phyloP scores from a whole-genome alignment of 768 basidiomycete genomes.

The Lactarius pseudohatsudake region DNA sequence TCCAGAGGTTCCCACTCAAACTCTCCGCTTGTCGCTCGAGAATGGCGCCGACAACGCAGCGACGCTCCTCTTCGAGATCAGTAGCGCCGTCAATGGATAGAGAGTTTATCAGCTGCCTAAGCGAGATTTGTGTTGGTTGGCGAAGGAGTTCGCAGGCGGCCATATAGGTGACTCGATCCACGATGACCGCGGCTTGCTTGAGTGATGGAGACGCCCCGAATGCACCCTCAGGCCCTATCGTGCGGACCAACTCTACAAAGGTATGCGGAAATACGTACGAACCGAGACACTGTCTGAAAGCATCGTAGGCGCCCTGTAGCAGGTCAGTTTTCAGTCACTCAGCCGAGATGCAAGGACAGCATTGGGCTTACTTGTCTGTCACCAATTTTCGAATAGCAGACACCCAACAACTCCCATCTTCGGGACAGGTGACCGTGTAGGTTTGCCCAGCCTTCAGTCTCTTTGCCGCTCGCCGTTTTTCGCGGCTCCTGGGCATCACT shows the following conservation, averaged over 20 bases:
- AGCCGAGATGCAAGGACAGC: constrained; percentile 17
- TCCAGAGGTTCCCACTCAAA: constrained; percentile 56
- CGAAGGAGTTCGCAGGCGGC: constrained; percentile 67
- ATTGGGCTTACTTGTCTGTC: constrained; percentile 61
- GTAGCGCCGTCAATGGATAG: constrained; percentile 2
- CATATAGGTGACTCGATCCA: constrained; percentile 68
- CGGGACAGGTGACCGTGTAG: constrained; percentile 65
- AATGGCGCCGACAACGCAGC: constrained; percentile 48
- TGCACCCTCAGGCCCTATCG: constrained; percentile 31
- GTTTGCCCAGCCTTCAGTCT: constrained; percentile 50
- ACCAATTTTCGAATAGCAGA: constrained; percentile 74
- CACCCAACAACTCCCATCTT: constrained; percentile 79
- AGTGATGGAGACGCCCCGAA: constrained; percentile 46
- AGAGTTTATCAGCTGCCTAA: constrained; percentile 34
- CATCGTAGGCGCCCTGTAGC: constrained; percentile 57
- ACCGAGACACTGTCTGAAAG: constrained; percentile 43
- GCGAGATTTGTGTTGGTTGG: constrained; percentile 48
- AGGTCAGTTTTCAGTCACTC: neutral
- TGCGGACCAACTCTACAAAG: constrained; percentile 25
- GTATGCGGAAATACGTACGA: constrained; percentile 31
- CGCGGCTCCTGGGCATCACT: constrained; percentile 34
- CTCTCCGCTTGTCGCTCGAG: constrained; percentile 61
- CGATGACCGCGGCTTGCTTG: constrained; percentile 56
- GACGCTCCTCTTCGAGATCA: constrained; percentile 15
- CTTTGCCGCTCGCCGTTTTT: constrained; percentile 24